Percentiles rank a stretch among this genome's conserved stretches.
Conservation (phyloP, 352 stramenopile species). For the Phytophthora capsici region DNA sequence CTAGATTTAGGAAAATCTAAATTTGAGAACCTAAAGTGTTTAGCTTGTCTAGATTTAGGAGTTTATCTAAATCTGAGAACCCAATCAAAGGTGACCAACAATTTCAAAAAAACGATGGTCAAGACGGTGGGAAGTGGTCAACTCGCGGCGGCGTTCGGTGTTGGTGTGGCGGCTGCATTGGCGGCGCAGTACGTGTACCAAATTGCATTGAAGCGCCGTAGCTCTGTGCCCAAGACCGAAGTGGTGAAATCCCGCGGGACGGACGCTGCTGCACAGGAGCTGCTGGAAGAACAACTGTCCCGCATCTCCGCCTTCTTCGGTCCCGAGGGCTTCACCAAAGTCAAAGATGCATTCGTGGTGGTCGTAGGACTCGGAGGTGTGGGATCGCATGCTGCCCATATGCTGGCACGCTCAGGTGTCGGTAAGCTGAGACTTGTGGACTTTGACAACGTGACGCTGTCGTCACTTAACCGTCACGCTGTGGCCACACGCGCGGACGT, state of each 20-base stretch:
- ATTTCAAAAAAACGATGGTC: constrained; percentile 55
- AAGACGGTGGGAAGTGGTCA: constrained; percentile 39
- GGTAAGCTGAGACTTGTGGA: constrained; percentile 96
- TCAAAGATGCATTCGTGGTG: constrained; percentile 92
- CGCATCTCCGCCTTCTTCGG: constrained; percentile 96
- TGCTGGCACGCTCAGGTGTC: constrained; percentile 97
- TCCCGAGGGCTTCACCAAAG: constrained; percentile 88
- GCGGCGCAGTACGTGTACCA: constrained; percentile 53
- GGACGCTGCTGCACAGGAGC: constrained; percentile 53
- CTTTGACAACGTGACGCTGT: constrained; percentile 99
- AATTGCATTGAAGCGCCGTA: constrained; percentile 30
- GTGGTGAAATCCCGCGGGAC: constrained; percentile 24
- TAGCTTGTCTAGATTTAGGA: too few relatives aligned
- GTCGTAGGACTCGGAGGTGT: constrained; percentile 98
- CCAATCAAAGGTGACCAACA: neutral
- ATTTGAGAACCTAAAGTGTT: too few relatives aligned
- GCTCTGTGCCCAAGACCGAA: neutral
- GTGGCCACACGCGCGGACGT: constrained; percentile 97
- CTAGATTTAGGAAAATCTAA: too few relatives aligned
- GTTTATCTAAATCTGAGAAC: too few relatives aligned
- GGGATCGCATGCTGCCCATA: constrained; percentile 96
- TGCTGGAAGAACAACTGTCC: constrained; percentile 88
- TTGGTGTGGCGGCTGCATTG: constrained; percentile 54
- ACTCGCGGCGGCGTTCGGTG: constrained; percentile 64
- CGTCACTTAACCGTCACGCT: constrained; percentile 98